Percentiles rank a stretch among this genome's conserved stretches.
These are phyloP conservation scores for Sporobolomyces roseus DNA, from an alignment of 768 basidiomycete species.

Conservation along the genomic window DNA sequence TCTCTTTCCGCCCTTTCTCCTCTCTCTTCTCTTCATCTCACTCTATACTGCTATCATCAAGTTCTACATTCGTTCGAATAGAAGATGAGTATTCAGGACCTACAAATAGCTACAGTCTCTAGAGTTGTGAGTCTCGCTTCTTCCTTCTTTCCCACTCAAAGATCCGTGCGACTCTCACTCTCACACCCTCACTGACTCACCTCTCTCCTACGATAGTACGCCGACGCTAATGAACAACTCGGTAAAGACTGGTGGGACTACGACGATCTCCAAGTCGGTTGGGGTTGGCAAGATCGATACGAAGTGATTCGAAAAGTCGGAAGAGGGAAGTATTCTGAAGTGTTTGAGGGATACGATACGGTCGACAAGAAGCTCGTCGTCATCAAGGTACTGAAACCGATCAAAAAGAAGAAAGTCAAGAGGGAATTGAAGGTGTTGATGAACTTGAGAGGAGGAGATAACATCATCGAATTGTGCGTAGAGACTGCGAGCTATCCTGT, in stretches of 20 bases:
- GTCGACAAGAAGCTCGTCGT: conserved; percentile 40
- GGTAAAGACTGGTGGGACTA: conserved; percentile 31
- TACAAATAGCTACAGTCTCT: conserved; percentile 4
- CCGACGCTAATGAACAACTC: conserved; percentile 21
- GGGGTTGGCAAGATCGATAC: conserved; percentile 37
- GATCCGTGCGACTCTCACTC: background rate
- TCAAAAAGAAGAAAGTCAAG: conserved; percentile 60
- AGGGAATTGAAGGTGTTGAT: conserved; percentile 97
- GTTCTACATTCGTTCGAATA: too few species aligned
- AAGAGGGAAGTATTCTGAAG: conserved; percentile 40
- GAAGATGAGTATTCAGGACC: too few species aligned
- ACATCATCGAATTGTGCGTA: conserved; percentile 71
- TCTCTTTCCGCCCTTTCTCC: background rate
- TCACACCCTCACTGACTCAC: background rate
- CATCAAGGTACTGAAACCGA: conserved; percentile 40
- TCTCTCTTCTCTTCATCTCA: background rate
- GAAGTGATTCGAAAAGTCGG: conserved; percentile 38
- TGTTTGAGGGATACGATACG: conserved; percentile 40
- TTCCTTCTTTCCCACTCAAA: background rate
- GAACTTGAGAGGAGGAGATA: conserved; percentile 92
- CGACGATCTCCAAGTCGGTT: background rate
- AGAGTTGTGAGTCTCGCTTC: conserved; percentile 9
- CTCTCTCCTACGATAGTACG: conserved; percentile 13
- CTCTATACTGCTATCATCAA: background rate
- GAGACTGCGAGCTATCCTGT: too few species aligned